These are phyloP conservation scores for Pseudogymnoascus sp. DNA, from an alignment of 2,329 filamentous ascomycete genomes.

Conservation along the genomic window DNA sequence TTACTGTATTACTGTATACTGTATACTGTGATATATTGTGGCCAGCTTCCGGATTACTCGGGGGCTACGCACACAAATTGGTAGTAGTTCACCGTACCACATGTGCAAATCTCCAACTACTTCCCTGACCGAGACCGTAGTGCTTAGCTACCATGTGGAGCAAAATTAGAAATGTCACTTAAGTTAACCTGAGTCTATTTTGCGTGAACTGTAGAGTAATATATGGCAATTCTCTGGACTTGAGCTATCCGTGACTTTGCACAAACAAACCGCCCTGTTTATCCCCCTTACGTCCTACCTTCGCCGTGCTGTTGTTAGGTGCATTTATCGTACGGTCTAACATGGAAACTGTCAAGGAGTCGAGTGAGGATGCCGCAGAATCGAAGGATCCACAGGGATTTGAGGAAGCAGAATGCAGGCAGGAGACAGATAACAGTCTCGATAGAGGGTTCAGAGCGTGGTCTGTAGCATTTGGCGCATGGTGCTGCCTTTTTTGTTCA, in stretches of 20 bases:
- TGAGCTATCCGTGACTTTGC: neutral
- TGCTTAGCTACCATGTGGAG: neutral
- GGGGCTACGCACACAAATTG: too few relatives aligned
- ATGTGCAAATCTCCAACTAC: neutral
- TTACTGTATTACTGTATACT: too few relatives aligned
- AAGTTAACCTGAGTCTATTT: neutral
- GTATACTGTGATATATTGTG: too few relatives aligned
- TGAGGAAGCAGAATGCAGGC: neutral
- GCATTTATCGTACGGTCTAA: too few relatives aligned
- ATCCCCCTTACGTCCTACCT: neutral
- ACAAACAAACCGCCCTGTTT: neutral
- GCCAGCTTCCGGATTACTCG: too few relatives aligned
- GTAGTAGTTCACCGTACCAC: too few relatives aligned
- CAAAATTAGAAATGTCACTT: neutral
- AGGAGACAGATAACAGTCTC: slow-evolving; percentile 28
- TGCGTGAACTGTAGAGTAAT: neutral
- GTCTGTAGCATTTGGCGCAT: slow-evolving; percentile 44
- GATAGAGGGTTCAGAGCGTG: slow-evolving; percentile 51
- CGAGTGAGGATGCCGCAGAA: neutral
- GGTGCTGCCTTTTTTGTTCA: slow-evolving; percentile 38
- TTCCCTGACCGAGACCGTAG: neutral
- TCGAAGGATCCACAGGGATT: neutral
- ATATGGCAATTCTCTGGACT: neutral
- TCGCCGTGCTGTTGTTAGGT: neutral
- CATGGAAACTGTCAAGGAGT: neutral